phyloP scores from a whole-genome alignment of 805 yeast genomes.

The Hanseniaspora jakobsenii region DNA sequence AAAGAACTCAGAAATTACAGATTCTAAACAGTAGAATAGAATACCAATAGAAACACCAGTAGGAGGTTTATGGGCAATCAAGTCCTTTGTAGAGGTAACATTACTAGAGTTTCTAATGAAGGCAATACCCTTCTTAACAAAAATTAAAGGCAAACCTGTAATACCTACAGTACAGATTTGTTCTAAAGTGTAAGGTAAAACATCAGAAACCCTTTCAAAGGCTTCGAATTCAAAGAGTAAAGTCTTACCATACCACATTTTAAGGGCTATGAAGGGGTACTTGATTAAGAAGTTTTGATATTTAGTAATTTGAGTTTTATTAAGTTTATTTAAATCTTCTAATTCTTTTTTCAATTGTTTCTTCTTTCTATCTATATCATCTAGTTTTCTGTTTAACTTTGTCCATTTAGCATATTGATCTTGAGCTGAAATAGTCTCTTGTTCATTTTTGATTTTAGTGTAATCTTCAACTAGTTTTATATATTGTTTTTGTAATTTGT shows the following conservation, averaged over 20 bases:
- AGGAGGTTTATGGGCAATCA: not conserved
- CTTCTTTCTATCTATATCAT: slow-evolving; percentile 43
- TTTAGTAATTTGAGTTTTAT: slow-evolving; percentile 17
- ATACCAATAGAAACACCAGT: slow-evolving; percentile 28
- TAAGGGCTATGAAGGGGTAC: slow-evolving; percentile 25
- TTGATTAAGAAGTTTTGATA: slow-evolving; percentile 24
- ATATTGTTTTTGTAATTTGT: not conserved
- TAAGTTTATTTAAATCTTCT: slow-evolving; percentile 14
- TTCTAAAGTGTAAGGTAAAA: slow-evolving; percentile 25
- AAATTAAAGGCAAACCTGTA: slow-evolving; percentile 17
- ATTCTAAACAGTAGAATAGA: slow-evolving; percentile 28
- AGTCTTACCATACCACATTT: slow-evolving; percentile 27
- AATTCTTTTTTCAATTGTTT: slow-evolving; percentile 32
- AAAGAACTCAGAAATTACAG: slow-evolving; percentile 24
- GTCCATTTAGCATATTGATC: slow-evolving; percentile 96
- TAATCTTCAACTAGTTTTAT: slow-evolving; percentile 30
- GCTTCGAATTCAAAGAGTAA: slow-evolving; percentile 24
- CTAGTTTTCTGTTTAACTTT: slow-evolving; percentile 63
- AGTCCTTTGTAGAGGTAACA: not conserved
- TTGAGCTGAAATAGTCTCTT: slow-evolving; percentile 63
- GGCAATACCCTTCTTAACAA: slow-evolving; percentile 9
- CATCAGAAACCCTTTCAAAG: slow-evolving; percentile 17
- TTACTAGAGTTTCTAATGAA: slow-evolving; percentile 12
- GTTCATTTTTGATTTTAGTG: slow-evolving; percentile 36
- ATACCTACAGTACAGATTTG: slow-evolving; percentile 28